Percentiles rank a stretch among this genome's conserved stretches.
These are phyloP conservation scores for Acacia melanoxylon DNA, from an alignment of 306 rosid species.

Conservation along the genomic window DNA sequence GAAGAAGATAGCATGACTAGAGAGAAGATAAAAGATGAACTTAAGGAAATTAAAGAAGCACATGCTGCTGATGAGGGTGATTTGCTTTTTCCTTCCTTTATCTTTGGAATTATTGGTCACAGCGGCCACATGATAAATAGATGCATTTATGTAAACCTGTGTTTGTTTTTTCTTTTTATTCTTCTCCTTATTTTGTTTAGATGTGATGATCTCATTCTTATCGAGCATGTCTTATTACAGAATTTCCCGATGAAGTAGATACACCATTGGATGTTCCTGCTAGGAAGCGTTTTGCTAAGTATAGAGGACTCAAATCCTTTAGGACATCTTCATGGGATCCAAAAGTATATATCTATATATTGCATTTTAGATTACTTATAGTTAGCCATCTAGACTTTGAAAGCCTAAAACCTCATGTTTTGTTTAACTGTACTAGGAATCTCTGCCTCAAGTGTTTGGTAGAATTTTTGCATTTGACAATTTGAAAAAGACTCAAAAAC, in stretches of 20 bases:
- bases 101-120: neutral
- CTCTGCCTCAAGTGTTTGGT: constrained; percentile 82
- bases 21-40: constrained; percentile 80
- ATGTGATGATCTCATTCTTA: constrained; percentile 10
- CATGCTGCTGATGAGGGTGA: constrained; percentile 95
- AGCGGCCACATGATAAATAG: neutral
- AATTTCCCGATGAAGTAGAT: constrained; percentile 96
- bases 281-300: constrained; percentile 85
- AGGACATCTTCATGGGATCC: constrained; percentile 98
- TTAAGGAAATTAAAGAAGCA: constrained; percentile 78
- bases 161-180: constrained; percentile 3
- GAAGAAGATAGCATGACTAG: constrained; percentile 76
- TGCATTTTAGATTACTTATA: constrained; percentile 25
- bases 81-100: constrained; percentile 12
- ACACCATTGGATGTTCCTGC: constrained; percentile 86
- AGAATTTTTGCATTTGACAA: constrained; percentile 83
- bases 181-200: neutral
- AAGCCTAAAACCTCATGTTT: constrained; percentile 24
- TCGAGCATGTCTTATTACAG: constrained; percentile 42
- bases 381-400: neutral
- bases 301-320: constrained; percentile 95
- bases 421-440: constrained; percentile 60
- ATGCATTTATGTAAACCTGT: neutral
- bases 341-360: constrained; percentile 42
- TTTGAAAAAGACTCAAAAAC: constrained; percentile 71